Percentiles rank a stretch among this genome's conserved stretches.
phyloP scores from a whole-genome alignment of 1,284 basidiomycete species.

The Flammula alnicola region DNA sequence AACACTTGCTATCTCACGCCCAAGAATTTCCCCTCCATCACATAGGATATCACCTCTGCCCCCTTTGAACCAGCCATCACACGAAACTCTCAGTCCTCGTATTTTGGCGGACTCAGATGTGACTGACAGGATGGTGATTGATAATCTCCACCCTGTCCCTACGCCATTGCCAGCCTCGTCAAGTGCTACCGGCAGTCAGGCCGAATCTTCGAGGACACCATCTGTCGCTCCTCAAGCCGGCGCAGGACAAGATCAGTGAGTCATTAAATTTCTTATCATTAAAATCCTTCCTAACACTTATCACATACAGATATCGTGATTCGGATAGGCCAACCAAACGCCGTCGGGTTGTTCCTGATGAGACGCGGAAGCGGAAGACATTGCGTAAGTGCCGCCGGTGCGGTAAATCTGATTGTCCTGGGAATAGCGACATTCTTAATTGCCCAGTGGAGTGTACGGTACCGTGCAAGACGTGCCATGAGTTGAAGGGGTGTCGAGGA shows the following conservation, averaged over 20 bases:
- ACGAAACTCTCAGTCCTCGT: background rate
- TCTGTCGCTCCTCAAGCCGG: background rate
- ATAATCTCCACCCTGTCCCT: too few species aligned
- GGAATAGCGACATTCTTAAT: constrained; percentile 15
- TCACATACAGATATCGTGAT: background rate
- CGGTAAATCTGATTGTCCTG: constrained; percentile 7
- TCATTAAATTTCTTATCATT: background rate
- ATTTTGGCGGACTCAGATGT: background rate
- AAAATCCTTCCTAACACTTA: background rate
- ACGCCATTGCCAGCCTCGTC: too few species aligned
- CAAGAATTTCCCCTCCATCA: background rate
- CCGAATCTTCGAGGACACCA: too few species aligned
- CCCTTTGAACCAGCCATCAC: background rate
- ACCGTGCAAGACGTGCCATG: constrained; percentile 10
- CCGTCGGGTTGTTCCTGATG: constrained; percentile 12
- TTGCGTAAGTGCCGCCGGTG: constrained; percentile 12
- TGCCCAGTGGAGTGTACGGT: constrained; percentile 10
- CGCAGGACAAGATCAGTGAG: background rate
- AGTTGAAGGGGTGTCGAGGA: constrained; percentile 7
- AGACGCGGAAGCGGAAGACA: constrained; percentile 2
- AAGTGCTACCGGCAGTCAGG: too few species aligned
- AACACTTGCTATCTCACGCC: background rate
- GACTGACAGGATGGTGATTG: too few species aligned
- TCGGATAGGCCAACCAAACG: background rate
- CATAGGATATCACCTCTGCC: background rate